These are phyloP conservation scores for Calophaca sinica DNA, from an alignment of 306 rosid species.

Conservation along the genomic window DNA sequence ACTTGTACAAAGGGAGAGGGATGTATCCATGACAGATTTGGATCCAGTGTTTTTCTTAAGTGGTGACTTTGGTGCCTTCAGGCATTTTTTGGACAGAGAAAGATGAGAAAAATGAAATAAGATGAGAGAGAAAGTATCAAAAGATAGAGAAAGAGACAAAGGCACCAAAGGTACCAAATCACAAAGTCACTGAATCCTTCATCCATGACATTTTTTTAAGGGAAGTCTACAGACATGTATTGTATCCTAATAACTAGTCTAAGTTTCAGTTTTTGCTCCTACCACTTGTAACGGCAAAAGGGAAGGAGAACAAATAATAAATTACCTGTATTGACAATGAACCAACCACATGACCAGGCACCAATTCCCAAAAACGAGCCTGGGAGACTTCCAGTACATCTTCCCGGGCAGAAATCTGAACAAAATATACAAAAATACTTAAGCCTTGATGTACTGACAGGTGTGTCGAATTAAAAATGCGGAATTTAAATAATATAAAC, in stretches of 20 bases:
- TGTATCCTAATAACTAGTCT: constrained; percentile 13
- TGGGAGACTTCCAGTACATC: constrained; percentile 79
- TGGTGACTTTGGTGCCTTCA: too few relatives aligned
- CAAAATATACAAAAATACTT: not conserved
- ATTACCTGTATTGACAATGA: constrained; percentile 75
- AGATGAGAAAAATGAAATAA: too few relatives aligned
- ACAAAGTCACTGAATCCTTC: too few relatives aligned
- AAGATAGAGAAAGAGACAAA: too few relatives aligned
- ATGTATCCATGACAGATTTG: not conserved
- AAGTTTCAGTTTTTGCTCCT: constrained; percentile 21
- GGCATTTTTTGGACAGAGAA: too few relatives aligned
- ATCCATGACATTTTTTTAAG: not conserved
- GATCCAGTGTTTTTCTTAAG: too few relatives aligned
- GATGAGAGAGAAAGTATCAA: too few relatives aligned
- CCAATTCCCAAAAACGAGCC: constrained; percentile 93
- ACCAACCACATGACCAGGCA: constrained; percentile 92
- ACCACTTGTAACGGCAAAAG: not conserved
- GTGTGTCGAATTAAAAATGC: constrained; percentile 13
- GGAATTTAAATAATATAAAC: constrained; percentile 18
- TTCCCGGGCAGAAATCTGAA: constrained; percentile 76
- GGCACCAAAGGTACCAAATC: too few relatives aligned
- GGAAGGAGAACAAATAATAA: constrained; percentile 10
- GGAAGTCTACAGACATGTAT: constrained; percentile 4
- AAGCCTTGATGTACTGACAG: constrained; percentile 7
- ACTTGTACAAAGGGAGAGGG: too few relatives aligned